phyloP scores from a whole-genome alignment of 257 asterid genomes.

The Solanum dulcamara region DNA sequence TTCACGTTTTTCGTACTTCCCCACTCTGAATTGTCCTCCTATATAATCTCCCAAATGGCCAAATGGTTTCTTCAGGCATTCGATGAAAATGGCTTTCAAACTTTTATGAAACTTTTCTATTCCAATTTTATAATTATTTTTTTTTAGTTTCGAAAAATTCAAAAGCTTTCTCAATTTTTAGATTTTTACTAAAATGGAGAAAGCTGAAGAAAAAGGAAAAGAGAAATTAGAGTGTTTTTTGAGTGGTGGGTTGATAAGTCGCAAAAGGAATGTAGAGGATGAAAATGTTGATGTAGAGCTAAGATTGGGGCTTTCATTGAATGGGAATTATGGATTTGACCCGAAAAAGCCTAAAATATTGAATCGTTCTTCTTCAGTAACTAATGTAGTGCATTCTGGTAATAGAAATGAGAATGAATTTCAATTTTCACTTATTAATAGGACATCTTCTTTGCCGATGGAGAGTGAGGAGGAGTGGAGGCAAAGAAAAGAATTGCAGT shows the following conservation, averaged over 20 bases:
- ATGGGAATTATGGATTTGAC: constrained; percentile 81
- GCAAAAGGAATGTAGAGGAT: not conserved
- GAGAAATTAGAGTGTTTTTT: constrained; percentile 5
- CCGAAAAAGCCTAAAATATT: constrained; percentile 23
- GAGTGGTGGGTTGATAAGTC: constrained; percentile 15
- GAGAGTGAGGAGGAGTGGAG: constrained; percentile 54
- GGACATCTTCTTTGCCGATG: constrained; percentile 55
- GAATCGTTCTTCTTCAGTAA: constrained; percentile 40
- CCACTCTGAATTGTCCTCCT: not conserved
- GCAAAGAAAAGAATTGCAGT: too few relatives aligned
- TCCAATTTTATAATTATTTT: not conserved
- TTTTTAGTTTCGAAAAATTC: not conserved
- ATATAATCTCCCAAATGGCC: not conserved
- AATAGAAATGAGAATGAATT: not conserved
- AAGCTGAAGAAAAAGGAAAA: constrained; percentile 4
- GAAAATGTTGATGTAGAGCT: constrained; percentile 33
- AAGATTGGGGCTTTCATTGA: constrained; percentile 59
- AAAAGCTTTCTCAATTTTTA: not conserved
- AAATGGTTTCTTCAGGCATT: not conserved
- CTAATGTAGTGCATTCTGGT: constrained; percentile 16
- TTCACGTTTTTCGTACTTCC: not conserved
- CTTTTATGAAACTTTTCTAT: not conserved
- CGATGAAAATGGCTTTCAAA: not conserved
- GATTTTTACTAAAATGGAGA: constrained; percentile 14
- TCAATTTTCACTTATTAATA: constrained; percentile 15